phyloP scores from a whole-genome alignment of 1,284 basidiomycete genomes.

The Tylopilus sp. region DNA sequence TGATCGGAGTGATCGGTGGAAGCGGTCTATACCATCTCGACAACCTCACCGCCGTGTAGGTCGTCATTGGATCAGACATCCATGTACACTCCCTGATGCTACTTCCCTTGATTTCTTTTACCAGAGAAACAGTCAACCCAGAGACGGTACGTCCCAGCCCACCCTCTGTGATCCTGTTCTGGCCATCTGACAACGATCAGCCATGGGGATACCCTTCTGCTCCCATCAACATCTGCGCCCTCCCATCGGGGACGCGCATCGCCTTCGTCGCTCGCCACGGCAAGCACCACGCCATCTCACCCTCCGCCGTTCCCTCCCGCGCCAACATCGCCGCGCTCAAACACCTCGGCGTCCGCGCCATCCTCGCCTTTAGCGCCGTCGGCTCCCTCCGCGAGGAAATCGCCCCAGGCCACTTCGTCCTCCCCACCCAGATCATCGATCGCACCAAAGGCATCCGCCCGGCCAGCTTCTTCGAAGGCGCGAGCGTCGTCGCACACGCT shows the following conservation, averaged over 20 bases:
- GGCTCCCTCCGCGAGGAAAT: slow-evolving; percentile 96
- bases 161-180: neutral
- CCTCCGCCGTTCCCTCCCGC: slow-evolving; percentile 75
- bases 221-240: slow-evolving; percentile 82
- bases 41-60: slow-evolving; percentile 80
- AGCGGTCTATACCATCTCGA: slow-evolving; percentile 88
- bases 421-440: slow-evolving; percentile 95
- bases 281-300: slow-evolving; percentile 66
- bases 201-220: slow-evolving; percentile 95
- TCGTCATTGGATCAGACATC: neutral
- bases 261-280: slow-evolving; percentile 96
- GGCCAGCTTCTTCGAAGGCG: slow-evolving; percentile 83
- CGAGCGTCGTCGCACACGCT: slow-evolving; percentile 85
- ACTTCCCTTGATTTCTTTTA: neutral
- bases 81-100: neutral
- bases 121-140: slow-evolving; percentile 66
- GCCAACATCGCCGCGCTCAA: slow-evolving; percentile 98
- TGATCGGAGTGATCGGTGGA: slow-evolving; percentile 83
- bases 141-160: slow-evolving; percentile 51
- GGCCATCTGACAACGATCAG: slow-evolving; percentile 36
- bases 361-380: slow-evolving; percentile 94
- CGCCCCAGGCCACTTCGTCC: slow-evolving; percentile 82
- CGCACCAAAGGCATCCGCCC: slow-evolving; percentile 90
- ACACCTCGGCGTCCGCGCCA: slow-evolving; percentile 82
- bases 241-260: slow-evolving; percentile 74